phyloP scores from a whole-genome alignment of 331 rosid genomes.

The Quercus phellos region DNA sequence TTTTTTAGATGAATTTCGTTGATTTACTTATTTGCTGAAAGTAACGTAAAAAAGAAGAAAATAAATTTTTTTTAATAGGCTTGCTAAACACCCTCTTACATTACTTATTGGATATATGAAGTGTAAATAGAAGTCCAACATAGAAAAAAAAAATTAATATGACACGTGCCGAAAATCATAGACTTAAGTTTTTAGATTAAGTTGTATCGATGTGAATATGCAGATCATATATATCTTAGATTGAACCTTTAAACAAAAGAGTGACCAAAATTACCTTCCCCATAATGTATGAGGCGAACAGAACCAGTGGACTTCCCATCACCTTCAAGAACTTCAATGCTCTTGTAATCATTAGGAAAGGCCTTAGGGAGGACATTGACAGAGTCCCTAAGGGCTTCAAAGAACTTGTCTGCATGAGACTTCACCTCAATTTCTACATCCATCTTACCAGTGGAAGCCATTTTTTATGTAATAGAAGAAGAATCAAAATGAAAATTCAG shows the following conservation, averaged over 20 bases:
- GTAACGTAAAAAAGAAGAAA: neutral
- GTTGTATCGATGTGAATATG: too few species aligned
- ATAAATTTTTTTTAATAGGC: too few species aligned
- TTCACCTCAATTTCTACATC: conserved; percentile 68
- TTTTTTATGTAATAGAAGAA: conserved; percentile 5
- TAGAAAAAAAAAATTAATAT: too few species aligned
- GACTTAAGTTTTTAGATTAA: too few species aligned
- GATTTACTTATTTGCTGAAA: too few species aligned
- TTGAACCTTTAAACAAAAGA: neutral
- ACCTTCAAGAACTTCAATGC: conserved; percentile 72
- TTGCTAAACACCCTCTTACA: too few species aligned
- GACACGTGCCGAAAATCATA: too few species aligned
- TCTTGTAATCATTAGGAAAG: conserved; percentile 68
- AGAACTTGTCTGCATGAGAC: conserved; percentile 48
- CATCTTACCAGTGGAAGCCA: conserved; percentile 69
- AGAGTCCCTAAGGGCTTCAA: conserved; percentile 55
- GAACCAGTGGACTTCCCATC: conserved; percentile 84
- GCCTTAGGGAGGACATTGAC: conserved; percentile 55
- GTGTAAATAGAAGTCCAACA: too few species aligned
- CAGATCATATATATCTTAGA: too few species aligned
- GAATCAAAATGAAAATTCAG: neutral
- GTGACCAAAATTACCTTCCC: conserved; percentile 37
- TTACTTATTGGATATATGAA: too few species aligned
- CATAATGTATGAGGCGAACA: conserved; percentile 52
- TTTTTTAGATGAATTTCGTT: too few species aligned